phyloP scores from a whole-genome alignment of 1,139 yeast species.

The Scheffersomyces illinoinensis region DNA sequence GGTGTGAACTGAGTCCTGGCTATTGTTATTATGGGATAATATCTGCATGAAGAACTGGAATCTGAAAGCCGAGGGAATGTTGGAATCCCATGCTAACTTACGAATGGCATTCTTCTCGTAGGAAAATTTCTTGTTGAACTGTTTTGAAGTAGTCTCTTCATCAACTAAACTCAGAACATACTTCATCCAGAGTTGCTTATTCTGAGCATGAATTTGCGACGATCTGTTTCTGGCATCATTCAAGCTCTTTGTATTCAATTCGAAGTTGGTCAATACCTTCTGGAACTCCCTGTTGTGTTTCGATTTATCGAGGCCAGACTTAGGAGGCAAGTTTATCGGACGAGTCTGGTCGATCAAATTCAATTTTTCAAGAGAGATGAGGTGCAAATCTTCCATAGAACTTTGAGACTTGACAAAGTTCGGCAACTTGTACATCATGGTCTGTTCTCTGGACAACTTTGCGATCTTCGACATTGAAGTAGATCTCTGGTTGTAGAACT shows the following conservation, averaged over 20 bases:
- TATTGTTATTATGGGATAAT: conserved; percentile 17
- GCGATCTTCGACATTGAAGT: conserved; percentile 34
- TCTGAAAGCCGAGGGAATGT: conserved; percentile 28
- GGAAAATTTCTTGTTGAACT: conserved; percentile 27
- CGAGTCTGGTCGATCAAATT: conserved; percentile 43
- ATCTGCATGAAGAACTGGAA: conserved; percentile 32
- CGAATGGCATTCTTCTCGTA: conserved; percentile 33
- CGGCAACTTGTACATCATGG: conserved; percentile 40
- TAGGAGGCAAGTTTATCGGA: conserved; percentile 50
- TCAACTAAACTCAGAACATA: conserved; percentile 16
- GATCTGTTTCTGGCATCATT: conserved; percentile 23
- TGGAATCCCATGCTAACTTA: conserved; percentile 42
- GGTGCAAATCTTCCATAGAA: conserved; percentile 42
- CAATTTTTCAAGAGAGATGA: conserved; percentile 45
- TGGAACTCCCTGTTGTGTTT: conserved; percentile 44
- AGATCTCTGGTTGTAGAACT: conserved; percentile 39
- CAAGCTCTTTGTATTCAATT: conserved; percentile 22
- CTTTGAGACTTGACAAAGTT: conserved; percentile 41
- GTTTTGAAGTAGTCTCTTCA: conserved; percentile 17
- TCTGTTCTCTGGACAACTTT: conserved; percentile 34
- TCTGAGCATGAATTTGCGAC: conserved; percentile 17
- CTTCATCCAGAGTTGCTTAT: conserved; percentile 31
- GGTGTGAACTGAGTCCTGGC: conserved; percentile 17
- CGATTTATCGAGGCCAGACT: conserved; percentile 31
- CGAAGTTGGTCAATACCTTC: conserved; percentile 33